A percentile compares a stretch with the other conserved stretches of the same genome.
Evolutionary conservation across 2,329 filamentous ascomycete genomes (phyloP).

Genomic region (Meredithiella fracta): DNA sequence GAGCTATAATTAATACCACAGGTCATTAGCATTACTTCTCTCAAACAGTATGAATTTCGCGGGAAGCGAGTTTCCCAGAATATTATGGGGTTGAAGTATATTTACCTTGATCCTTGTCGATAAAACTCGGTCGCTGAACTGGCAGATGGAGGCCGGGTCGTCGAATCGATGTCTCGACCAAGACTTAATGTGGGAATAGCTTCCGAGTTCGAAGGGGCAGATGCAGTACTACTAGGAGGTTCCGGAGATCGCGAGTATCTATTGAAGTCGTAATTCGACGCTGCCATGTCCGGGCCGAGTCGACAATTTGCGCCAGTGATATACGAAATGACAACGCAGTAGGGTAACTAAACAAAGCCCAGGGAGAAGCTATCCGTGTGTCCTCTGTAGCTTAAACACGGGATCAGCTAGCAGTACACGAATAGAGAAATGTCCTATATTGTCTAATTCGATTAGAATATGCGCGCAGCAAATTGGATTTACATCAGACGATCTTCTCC

Average conservation of each 20-base stretch:
- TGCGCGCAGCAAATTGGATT: no score
- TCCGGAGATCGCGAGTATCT: constrained; percentile 12
- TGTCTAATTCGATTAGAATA: no score
- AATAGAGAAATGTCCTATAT: no score
- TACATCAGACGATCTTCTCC: no score
- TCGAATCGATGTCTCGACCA: constrained; percentile 4
- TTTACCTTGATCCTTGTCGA: constrained; percentile 10
- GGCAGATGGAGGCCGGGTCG: constrained; percentile 9
- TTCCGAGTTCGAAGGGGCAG: constrained; percentile 7
- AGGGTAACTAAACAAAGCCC: neutral
- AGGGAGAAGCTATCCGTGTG: no score
- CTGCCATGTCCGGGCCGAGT: constrained; percentile 5
- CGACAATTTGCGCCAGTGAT: no score
- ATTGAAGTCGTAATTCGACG: constrained; percentile 4
- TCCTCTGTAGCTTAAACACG: no score
- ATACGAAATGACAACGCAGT: neutral
- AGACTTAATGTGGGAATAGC: constrained; percentile 5
- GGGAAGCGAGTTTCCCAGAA: neutral
- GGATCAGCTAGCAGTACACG: no score
- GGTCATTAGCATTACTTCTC: neutral
- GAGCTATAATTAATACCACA: neutral
- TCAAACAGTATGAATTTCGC: neutral
- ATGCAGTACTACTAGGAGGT: constrained; percentile 5
- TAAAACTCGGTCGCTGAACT: constrained; percentile 11
- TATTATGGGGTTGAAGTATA: neutral